These are phyloP conservation scores for Neonothopanus nambi DNA, from an alignment of 1,284 basidiomycete genomes.

Conservation along the genomic window DNA sequence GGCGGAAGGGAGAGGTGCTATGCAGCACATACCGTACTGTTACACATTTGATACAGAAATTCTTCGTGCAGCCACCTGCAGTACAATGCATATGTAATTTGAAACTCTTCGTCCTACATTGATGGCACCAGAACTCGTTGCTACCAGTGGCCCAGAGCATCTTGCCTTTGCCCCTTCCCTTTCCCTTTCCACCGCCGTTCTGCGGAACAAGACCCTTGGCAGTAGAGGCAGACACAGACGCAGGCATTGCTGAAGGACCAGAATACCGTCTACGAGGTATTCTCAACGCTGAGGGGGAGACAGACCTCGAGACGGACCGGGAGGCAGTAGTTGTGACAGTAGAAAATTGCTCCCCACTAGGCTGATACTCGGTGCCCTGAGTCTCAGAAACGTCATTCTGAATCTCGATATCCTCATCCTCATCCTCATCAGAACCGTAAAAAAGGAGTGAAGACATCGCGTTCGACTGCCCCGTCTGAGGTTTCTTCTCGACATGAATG, in stretches of 20 bases:
- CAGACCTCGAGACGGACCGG: too few species aligned
- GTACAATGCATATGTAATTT: constrained; percentile 3
- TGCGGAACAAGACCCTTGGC: too few species aligned
- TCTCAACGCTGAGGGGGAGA: too few species aligned
- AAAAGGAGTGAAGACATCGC: neutral
- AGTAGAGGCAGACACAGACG: too few species aligned
- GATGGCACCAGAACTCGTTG: constrained; percentile 3
- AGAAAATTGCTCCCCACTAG: too few species aligned
- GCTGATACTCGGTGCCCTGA: too few species aligned
- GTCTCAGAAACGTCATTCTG: neutral
- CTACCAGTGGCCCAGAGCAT: neutral
- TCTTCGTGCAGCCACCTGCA: neutral
- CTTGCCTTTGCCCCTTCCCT: too few species aligned
- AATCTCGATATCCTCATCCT: neutral
- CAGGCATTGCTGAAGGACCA: too few species aligned
- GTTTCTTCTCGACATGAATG: neutral
- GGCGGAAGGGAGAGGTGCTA: neutral
- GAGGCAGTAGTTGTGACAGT: too few species aligned
- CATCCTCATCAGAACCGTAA: neutral
- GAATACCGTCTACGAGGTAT: too few species aligned
- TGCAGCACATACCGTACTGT: constrained; percentile 6
- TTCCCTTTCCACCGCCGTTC: too few species aligned
- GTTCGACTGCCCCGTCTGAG: neutral
- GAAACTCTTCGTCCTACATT: neutral
- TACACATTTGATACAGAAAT: constrained; percentile 12